Evolutionary conservation across 805 yeast species (phyloP), one percentile per base, ranked within the genome.

Genomic region (Kregervanrija fluxuum): DNA sequence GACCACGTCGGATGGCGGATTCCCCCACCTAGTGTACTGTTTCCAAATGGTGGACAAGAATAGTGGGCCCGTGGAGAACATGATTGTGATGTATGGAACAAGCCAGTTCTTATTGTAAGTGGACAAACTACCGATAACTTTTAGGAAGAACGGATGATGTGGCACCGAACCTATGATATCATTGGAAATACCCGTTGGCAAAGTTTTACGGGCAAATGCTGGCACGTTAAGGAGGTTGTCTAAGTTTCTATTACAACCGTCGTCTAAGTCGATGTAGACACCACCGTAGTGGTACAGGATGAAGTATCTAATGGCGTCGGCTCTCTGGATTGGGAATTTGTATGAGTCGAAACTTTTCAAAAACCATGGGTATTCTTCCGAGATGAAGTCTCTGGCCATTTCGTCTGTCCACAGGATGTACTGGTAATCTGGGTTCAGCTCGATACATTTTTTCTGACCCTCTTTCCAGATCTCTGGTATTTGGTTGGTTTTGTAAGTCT

Each of bases 151-250:
- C 3, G 96, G 95, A 63, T 90, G 97, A 40, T 73, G 69, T 32
- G 95, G 95, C 11, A 84, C 82, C 3, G 91, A 69, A 10, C 95
- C 96, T 95, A 90, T 85, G 12, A 89, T 89, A 60, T 89, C 96
- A 62, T 90, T 90, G 4, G 95, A 85, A 35, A 90, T 79, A 42
- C 97, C 97, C 0, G 95, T 84, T 22, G 97, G 97, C 5, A 76
- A 66, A 1, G 97, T 89, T 59, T 86, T 85, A 51, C 96, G 73
- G 11, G 85, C 88, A 68, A 86, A 86, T 2, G 95, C 95, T 1
- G 95, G 90, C 5, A 80, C 85, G 2, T 82, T 74, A 47, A 89
- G 73, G 46, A 90, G 66, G 1, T 95, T 95, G 60, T 89, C 96
- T 51, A 90, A 68, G 48, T 75, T 73, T 48, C 89, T 71, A 52